Percentiles rank a stretch among this genome's conserved stretches.
Conservation (phyloP, 129 eudicot species). For the sunflower (Helianthus annuus) region DNA sequence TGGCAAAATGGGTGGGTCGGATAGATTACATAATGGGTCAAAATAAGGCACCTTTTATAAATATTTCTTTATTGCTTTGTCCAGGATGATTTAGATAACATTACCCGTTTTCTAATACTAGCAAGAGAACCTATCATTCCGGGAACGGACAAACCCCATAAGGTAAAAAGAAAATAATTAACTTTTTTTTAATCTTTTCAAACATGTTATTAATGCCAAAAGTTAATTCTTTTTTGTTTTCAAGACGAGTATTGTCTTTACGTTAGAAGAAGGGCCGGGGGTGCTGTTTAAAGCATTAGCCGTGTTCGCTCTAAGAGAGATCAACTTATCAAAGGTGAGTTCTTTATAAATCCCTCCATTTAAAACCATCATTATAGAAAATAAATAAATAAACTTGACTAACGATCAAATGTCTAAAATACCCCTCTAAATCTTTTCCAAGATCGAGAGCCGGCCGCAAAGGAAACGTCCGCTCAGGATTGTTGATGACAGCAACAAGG, state of each 20-base stretch:
- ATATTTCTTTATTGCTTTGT: slow-evolving; percentile 12
- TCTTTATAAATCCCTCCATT: not conserved
- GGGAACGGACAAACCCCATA: slow-evolving; percentile 63
- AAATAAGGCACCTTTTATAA: not conserved
- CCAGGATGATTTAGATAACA: slow-evolving; percentile 69
- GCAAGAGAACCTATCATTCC: slow-evolving; percentile 91
- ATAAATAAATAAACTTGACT: not conserved
- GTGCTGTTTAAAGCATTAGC: slow-evolving; percentile 89
- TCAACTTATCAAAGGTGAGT: slow-evolving; percentile 71
- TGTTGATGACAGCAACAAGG: slow-evolving; percentile 77
- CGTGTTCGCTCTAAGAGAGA: slow-evolving; percentile 75
- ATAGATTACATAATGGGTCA: not conserved
- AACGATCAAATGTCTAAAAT: not conserved
- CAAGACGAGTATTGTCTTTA: slow-evolving; percentile 90
- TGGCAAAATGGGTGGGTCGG: not conserved
- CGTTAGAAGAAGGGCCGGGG: slow-evolving; percentile 91
- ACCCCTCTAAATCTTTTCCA: slow-evolving; percentile 17
- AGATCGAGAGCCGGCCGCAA: slow-evolving; percentile 94
- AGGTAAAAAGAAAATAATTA: slow-evolving; percentile 41
- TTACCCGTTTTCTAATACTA: slow-evolving; percentile 76
- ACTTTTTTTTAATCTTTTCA: not conserved
- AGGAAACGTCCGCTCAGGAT: slow-evolving; percentile 69
- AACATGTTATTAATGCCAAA: not conserved
- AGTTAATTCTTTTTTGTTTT: not conserved
- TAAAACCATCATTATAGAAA: not conserved